Evolutionary conservation across 2,329 filamentous ascomycete genomes (phyloP), one percentile per base, ranked within the genome.

Genomic region (Rhynchosporium agropyri): DNA sequence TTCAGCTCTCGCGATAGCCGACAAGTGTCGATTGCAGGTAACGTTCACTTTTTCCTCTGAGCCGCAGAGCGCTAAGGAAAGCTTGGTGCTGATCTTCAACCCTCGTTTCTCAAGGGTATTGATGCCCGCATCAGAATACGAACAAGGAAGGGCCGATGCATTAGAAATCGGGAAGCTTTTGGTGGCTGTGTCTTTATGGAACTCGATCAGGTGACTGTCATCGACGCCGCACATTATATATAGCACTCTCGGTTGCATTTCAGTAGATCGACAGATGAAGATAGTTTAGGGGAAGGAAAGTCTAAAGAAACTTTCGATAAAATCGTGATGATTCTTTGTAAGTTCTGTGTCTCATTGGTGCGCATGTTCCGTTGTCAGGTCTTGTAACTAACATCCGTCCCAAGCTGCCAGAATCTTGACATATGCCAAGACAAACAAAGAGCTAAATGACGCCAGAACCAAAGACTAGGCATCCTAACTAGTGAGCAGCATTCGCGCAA

Each of bases 41-140:
- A 54, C 51, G 51, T 54, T 53, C 15, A 53, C 50, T 53, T 53
- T 40, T 38, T 29, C 36, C 36, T 54, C 40, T 54, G 36, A 54
- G 51, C 51, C 36, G 36, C 51, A 54, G 28, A 4, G 4, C 26
- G 36, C 51, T 42, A 53, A 38, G 9, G 33, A 15, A 51, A n/a
- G n/a, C n/a, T 40, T 28, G n/a, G 8, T 42, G 36, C 40, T 29
- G 51, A 54, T 54, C 51, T 40, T 42, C 36, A 54, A 40, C 33
- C 20, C 20, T 20, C 20, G 20, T 36, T 33, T n/a, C 26, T 46
- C 3, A 20, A 46, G 10, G 43, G 46, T 26, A 26, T 20, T 12
- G 38, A 40, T 40, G 51, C 20, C 20, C n/a, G n/a, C 12, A 6
- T 20, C 15, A 54, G n/a, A 40, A 42, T 42, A 54, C 51, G 51